Base-by-base conservation (phyloP, 2,329 filamentous ascomycete species). In the Dichotomopilus funicola region DNA sequence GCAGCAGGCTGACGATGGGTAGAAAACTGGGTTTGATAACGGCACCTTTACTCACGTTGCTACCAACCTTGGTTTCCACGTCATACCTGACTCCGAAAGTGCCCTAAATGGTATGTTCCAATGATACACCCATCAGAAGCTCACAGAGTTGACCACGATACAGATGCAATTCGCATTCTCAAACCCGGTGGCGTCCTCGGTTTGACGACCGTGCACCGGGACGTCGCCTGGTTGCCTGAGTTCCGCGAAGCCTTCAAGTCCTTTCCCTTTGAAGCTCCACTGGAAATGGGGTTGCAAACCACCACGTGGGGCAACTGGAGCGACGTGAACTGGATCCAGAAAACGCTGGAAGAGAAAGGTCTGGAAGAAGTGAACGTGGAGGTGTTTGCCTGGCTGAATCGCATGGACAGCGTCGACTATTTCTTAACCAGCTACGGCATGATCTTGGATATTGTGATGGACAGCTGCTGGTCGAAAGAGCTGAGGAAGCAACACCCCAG, bases 161-260 rank as follows among this genome's bases (percentile, higher is more conserved):
- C 76, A 61, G 83, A 87, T 62, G 74, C 74, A 7, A 73, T 83
- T 51, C 79, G 83, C 7, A 72, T 86, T 13, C 71, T 86, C 31
- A 78, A 75, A 60, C 77, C 78, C 1, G 82, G 81, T 4, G 85
- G 85, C 3, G 75, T 78, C 5, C 67, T 87, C 31, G 85, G 86
- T 62, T 72, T 85, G 37, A 71, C 71, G 40, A 69, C 67, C 0
- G 70, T 67, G 68, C 61, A 71, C 54, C 53, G 62, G 5, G 66
- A 61, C 1, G 65, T 67, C 12, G 66, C 62, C 37, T 78, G 73
- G 73, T 44, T 64, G 3, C 62, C 67, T 0, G 73, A 77, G 35
- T 38, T 77, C 36, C 63, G 65, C 10, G 65, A 65, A 0, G 73
- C 73, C 7, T 73, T 78, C 40, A 64, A 61, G 11, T 66, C 71